A percentile compares a stretch with the other conserved stretches of the same genome.
These are phyloP conservation scores for Arctostaphylos glauca DNA, from an alignment of 148 eudicot species.

Conservation along the genomic window DNA sequence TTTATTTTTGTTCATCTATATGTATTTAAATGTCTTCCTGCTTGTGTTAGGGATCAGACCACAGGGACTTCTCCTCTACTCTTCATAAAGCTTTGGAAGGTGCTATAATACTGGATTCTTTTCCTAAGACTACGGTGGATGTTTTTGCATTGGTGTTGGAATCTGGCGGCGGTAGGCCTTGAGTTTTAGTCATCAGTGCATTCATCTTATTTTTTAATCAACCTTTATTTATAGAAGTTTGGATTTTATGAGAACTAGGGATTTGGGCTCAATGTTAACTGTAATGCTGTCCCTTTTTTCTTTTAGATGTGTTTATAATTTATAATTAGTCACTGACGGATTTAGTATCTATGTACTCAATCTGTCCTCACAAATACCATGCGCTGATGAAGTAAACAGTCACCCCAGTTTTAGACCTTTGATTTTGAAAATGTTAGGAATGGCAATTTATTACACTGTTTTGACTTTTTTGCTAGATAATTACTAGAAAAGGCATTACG, in stretches of 20 bases:
- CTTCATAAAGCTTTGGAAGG: conserved; percentile 97
- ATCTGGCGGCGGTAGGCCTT: conserved; percentile 94
- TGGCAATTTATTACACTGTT: background rate
- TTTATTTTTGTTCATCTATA: background rate
- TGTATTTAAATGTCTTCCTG: background rate
- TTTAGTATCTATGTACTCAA: background rate
- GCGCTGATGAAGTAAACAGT: background rate
- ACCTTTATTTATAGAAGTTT: background rate
- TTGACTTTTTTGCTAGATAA: background rate
- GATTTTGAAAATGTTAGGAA: background rate
- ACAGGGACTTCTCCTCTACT: conserved; percentile 68
- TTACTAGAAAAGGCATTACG: background rate
- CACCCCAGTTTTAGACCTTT: background rate
- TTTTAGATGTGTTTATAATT: background rate
- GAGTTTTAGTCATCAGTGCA: background rate
- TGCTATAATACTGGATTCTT: conserved; percentile 81
- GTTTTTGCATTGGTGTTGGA: conserved; percentile 96
- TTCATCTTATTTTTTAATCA: background rate
- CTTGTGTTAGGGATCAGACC: conserved; percentile 60
- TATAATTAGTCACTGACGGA: background rate
- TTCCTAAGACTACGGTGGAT: conserved; percentile 97
- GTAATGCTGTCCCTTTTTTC: background rate
- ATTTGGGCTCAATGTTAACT: background rate
- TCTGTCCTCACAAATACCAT: background rate
- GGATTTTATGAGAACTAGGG: background rate